Base-by-base conservation (phyloP, 805 yeast genomes). In the Metschnikowia reukaufii region DNA sequence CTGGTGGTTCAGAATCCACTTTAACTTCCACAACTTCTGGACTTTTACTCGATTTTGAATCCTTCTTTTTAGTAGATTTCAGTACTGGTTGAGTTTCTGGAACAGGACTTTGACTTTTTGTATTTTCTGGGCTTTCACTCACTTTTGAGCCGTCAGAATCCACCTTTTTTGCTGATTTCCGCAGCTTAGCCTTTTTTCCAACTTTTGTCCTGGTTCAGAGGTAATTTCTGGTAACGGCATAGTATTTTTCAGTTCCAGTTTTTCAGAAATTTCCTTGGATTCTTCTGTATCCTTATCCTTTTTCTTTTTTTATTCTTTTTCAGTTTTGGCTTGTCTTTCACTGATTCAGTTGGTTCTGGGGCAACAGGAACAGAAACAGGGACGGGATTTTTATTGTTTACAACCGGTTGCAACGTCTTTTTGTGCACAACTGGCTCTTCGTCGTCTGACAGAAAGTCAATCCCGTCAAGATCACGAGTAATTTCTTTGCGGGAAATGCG, bases 391-490 rank as follows among this genome's bases (percentile, higher is more conserved):
- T n/a, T n/a, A n/a, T n/a, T n/a, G n/a, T n/a, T n/a, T n/a, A n/a
- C n/a, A n/a, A n/a, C n/a, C n/a, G n/a, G n/a, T n/a, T n/a, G n/a
- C n/a, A n/a, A n/a, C n/a, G n/a, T n/a, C n/a, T n/a, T n/a, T n/a
- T n/a, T n/a, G n/a, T n/a, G n/a, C n/a, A n/a, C n/a, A n/a, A n/a
- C n/a, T n/a, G 30, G 16, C 6, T 45, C 52, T 10, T 65, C 70
- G 15, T 54, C 56, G 38, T 62, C 67, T 44, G 64, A 55, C 35
- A 66, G 61, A 42, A 66, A 58, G 2, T 55, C 42, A 5, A 65
- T 55, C 7, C 56, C 66, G 19, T 52, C 55, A 30, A 67, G 56
- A 50, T 65, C 71, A 19, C 52, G 51, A 13, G 65, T 64, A 29
- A 66, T 58, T 39, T 65, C 70, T 25, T 48, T 56, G 8, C 59